These are phyloP conservation scores for Kuraishia hungarica DNA, from an alignment of 805 yeast species.

Conservation along the genomic window DNA sequence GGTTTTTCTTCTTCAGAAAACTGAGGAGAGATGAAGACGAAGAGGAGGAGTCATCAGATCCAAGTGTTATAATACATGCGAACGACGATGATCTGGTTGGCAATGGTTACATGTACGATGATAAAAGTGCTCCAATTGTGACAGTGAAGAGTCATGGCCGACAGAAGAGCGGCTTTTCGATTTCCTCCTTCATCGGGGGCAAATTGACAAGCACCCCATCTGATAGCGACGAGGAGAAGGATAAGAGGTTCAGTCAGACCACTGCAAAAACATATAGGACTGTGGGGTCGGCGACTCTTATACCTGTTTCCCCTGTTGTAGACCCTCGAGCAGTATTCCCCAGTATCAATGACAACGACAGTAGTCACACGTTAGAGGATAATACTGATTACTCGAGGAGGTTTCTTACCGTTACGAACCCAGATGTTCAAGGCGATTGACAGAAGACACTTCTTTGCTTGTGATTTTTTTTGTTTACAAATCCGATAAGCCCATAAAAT, in stretches of 20 bases:
- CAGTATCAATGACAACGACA: slow-evolving; percentile 26
- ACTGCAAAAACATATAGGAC: neutral
- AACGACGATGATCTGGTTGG: neutral
- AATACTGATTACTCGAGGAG: slow-evolving; percentile 49
- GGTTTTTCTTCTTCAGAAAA: slow-evolving; percentile 23
- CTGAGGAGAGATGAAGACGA: neutral
- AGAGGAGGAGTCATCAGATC: neutral
- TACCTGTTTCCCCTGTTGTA: slow-evolving; percentile 23
- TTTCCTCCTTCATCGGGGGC: neutral
- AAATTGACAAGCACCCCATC: neutral
- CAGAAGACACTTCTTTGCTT: neutral
- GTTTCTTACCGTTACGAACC: slow-evolving; percentile 47
- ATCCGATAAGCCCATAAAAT: neutral
- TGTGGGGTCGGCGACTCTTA: slow-evolving; percentile 11
- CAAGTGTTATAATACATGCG: neutral
- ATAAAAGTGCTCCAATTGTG: neutral
- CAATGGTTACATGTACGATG: neutral
- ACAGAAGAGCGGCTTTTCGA: neutral
- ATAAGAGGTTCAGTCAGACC: neutral
- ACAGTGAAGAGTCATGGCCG: neutral
- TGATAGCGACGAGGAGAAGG: neutral
- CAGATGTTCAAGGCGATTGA: slow-evolving; percentile 6
- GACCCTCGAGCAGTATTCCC: slow-evolving; percentile 49
- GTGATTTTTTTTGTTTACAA: neutral
- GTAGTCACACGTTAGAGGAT: slow-evolving; percentile 41